Percentiles rank a stretch among this genome's conserved stretches.
These are phyloP conservation scores for Bretschneidera sinensis DNA, from an alignment of 345 rosid genomes.

Conservation along the genomic window DNA sequence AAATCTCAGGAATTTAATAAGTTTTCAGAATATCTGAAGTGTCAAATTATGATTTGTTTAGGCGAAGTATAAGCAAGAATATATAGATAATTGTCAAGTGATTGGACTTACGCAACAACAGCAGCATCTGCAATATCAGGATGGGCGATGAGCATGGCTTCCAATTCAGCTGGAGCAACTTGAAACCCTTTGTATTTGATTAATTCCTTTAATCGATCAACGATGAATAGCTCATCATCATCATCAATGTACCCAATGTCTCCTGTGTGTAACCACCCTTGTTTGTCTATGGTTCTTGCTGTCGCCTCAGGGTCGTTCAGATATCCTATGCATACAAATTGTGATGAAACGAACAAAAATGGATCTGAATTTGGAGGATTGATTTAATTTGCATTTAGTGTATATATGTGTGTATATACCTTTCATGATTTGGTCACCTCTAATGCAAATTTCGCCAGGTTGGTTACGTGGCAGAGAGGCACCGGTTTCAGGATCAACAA, in stretches of 20 bases:
- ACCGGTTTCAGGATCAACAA: constrained; percentile 69
- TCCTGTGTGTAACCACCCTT: too few species aligned
- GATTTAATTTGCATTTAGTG: too few species aligned
- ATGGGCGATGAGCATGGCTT: constrained; percentile 51
- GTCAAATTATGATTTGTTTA: too few species aligned
- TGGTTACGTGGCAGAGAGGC: constrained; percentile 45
- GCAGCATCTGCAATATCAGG: constrained; percentile 51
- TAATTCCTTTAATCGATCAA: constrained; percentile 62
- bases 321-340: constrained; percentile 30
- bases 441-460: constrained; percentile 80
- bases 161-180: constrained; percentile 76
- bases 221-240: constrained; percentile 57
- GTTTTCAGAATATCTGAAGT: not conserved
- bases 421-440: constrained; percentile 89
- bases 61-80: too few species aligned
- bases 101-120: constrained; percentile 52
- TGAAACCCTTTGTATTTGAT: constrained; percentile 74
- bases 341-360: too few species aligned
- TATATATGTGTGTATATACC: constrained; percentile 31
- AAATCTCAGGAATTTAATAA: not conserved
- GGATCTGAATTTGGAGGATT: too few species aligned
- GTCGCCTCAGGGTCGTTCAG: constrained; percentile 45
- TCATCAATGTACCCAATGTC: constrained; percentile 64
- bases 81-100: not conserved
- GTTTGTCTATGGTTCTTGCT: constrained; percentile 40